A percentile compares a stretch with the other conserved stretches of the same genome.
Conservation (phyloP, 805 yeast genomes). For the Metschnikowia orientalis region DNA sequence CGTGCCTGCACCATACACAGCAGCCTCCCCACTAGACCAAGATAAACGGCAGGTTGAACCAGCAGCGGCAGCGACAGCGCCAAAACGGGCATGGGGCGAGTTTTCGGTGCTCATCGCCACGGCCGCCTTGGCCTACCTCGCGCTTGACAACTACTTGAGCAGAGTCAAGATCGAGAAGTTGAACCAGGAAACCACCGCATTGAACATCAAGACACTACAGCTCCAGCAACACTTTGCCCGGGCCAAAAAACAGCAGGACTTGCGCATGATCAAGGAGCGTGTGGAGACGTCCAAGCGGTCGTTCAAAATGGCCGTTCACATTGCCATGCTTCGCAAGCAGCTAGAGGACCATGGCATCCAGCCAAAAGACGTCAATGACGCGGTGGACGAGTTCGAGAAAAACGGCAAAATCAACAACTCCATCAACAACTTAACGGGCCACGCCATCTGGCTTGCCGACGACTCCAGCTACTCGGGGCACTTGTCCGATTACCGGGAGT, state of each 20-base stretch:
- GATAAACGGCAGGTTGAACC: no score
- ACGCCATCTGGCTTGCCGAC: conserved; percentile 57
- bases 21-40: no score
- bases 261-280: conserved; percentile 50
- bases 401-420: conserved; percentile 57
- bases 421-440: conserved; percentile 51
- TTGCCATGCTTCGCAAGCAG: conserved; percentile 62
- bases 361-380: conserved; percentile 55
- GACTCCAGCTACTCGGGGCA: conserved; percentile 43
- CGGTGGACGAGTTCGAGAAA: conserved; percentile 51
- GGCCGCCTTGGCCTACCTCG: conserved; percentile 43
- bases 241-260: conserved; percentile 48
- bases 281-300: conserved; percentile 44
- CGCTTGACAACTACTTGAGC: conserved; percentile 47
- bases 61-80: conserved; percentile 1
- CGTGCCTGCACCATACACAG: conserved; percentile 9
- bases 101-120: conserved; percentile 40
- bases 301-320: conserved; percentile 60
- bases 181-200: conserved; percentile 31
- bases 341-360: conserved; percentile 50
- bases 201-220: conserved; percentile 35
- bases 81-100: conserved; percentile 23
- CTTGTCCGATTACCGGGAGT: conserved; percentile 59
- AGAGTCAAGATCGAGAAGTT: conserved; percentile 37
- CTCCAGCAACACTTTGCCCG: conserved; percentile 44